Base-by-base conservation (phyloP, 1,139 yeast genomes). In the Debaryomyces psychrophilus region DNA sequence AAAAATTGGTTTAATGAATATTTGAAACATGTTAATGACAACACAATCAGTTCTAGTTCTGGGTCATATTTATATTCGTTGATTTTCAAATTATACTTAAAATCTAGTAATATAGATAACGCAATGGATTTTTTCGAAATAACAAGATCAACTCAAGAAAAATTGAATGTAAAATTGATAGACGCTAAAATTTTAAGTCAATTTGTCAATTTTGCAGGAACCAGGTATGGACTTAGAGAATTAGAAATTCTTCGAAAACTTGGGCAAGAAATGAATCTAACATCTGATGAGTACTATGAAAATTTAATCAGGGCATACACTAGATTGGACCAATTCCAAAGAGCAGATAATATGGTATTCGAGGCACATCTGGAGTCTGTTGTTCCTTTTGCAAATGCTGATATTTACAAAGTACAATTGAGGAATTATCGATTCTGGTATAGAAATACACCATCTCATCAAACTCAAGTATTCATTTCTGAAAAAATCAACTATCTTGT, bases 81-180 rank as follows among this genome's bases (percentile, higher is more conserved):
- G 9, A 62, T 81, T 55, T 61, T 82, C 34, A 60, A 63, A 22
- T 65, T 71, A 0, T 62, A 73, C 39, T 62, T 77, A n/a, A 68
- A 68, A 12, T 51, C 71, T 3, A 62, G 67, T 37, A 72, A 76
- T 47, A 53, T 70, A 14, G 59, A 61, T 2, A 60, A 67, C 2
- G 75, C 81, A 1, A 60, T 81, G 52, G 59, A 60, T n/a, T 61
- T 78, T 12, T 57, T 84, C 31, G 64, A 69, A 25, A 61, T 60
- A n/a, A 59, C 79, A 44, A 33, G 64, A 4, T 46, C 50, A 4
- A 49, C 53, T 18, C 69, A 69, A 50, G 20, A 42, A 6, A 44
- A 38, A 0, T 37, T 47, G 4, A 50, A 52, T 9, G 31, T 51
- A 4, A 50, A 43, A 1, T 54, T 71, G 5, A 43, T 73, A 1